Percentiles rank a stretch among this genome's conserved stretches.
phyloP scores from a whole-genome alignment of 192 early-diverging fungal species.

The Lunasporangiospora selenospora region DNA sequence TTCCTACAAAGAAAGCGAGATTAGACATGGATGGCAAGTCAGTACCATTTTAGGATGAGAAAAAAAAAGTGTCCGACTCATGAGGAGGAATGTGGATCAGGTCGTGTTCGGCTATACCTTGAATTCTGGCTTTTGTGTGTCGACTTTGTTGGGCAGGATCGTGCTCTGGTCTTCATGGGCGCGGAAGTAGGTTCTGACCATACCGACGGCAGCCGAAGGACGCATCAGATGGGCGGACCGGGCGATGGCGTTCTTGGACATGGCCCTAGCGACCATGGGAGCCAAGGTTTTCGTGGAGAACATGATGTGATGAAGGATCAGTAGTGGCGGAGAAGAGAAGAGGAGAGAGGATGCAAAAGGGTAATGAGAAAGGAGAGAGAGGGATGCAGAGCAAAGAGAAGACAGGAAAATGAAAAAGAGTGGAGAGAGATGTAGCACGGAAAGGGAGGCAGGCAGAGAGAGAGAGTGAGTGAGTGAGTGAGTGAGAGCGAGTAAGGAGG shows the following conservation, averaged over 20 bases:
- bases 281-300: slow-evolving; percentile 34
- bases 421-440: too few species aligned
- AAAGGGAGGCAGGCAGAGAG: slow-evolving; percentile 3
- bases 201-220: slow-evolving; percentile 36
- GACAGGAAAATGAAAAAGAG: neutral
- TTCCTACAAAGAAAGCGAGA: slow-evolving; percentile 55
- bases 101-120: slow-evolving; percentile 57
- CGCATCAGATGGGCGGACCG: slow-evolving; percentile 38
- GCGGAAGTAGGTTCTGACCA: slow-evolving; percentile 40
- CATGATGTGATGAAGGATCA: slow-evolving; percentile 37
- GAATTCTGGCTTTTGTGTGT: slow-evolving; percentile 72
- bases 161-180: slow-evolving; percentile 59
- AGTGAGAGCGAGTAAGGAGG: too few species aligned
- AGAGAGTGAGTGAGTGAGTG: too few species aligned
- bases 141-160: slow-evolving; percentile 74
- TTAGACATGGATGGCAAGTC: too few species aligned
- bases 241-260: slow-evolving; percentile 14
- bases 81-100: too few species aligned
- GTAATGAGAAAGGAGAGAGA: slow-evolving; percentile 2
- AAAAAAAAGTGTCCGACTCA: neutral
- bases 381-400: neutral
- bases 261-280: slow-evolving; percentile 38
- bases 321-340: neutral
- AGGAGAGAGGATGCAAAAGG: neutral
- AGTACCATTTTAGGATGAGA: too few species aligned